These are phyloP conservation scores for Tetracladium setigerum DNA, from an alignment of 495 filamentous ascomycete species.

Conservation along the genomic window DNA sequence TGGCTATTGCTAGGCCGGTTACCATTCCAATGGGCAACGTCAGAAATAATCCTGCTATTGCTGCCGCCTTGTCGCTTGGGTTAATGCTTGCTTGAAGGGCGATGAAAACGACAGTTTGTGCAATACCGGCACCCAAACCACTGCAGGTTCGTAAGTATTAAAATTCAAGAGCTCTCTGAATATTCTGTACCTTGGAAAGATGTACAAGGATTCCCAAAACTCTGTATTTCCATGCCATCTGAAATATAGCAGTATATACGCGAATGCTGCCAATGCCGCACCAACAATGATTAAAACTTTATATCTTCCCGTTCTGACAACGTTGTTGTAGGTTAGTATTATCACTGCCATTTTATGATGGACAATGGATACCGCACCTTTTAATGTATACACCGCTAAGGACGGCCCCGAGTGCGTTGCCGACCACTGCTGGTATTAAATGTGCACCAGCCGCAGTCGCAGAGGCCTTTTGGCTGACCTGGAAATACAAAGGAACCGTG, in stretches of 20 bases:
- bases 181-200: too few species aligned
- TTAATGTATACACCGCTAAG: conserved; percentile 49
- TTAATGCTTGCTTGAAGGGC: conserved; percentile 46
- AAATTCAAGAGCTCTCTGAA: too few species aligned
- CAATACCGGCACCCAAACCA: conserved; percentile 48
- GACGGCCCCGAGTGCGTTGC: conserved; percentile 57
- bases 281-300: conserved; percentile 47
- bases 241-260: conserved; percentile 48
- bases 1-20: conserved; percentile 41
- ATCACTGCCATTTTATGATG: too few species aligned
- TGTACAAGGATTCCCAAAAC: conserved; percentile 54
- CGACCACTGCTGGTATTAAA: conserved; percentile 56
- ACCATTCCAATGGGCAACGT: conserved; percentile 43
- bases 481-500: conserved; percentile 62
- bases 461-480: conserved; percentile 48
- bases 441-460: conserved; percentile 52
- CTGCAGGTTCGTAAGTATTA: too few species aligned
- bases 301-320: conserved; percentile 44
- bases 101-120: conserved; percentile 45
- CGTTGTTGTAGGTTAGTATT: conserved; percentile 33
- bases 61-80: conserved; percentile 44
- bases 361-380: conserved; percentile 26
- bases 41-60: conserved; percentile 46
- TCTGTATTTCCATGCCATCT: conserved; percentile 57
- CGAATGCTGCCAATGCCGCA: conserved; percentile 36